phyloP scores from a whole-genome alignment of 768 basidiomycete species.

The Sutorius australiensis region DNA sequence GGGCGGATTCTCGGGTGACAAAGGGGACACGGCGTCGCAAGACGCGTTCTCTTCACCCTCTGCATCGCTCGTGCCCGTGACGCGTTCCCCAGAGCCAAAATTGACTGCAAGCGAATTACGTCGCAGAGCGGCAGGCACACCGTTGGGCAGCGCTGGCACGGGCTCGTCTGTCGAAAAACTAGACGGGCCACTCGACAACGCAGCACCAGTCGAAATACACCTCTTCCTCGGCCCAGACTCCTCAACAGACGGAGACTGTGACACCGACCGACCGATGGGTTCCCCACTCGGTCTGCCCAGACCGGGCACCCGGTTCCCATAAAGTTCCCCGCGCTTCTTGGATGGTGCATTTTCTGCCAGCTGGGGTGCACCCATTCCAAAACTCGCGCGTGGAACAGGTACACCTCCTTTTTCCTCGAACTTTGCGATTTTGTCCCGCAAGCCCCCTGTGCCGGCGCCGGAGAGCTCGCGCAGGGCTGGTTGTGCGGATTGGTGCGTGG shows the following conservation, averaged over 20 bases:
- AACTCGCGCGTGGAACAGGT: slow-evolving; percentile 71
- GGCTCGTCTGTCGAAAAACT: slow-evolving; percentile 18
- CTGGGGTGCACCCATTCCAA: slow-evolving; percentile 66
- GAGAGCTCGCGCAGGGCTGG: slow-evolving; percentile 30
- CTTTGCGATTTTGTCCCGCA: slow-evolving; percentile 71
- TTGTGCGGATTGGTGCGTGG: slow-evolving; percentile 32
- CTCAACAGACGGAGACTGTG: slow-evolving; percentile 13
- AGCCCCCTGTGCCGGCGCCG: slow-evolving; percentile 27
- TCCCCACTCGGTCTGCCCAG: slow-evolving; percentile 23
- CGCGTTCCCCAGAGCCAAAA: slow-evolving; percentile 22
- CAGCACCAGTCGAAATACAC: slow-evolving; percentile 27
- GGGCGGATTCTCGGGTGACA: slow-evolving; percentile 9
- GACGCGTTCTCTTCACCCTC: background rate
- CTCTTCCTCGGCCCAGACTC: slow-evolving; percentile 25
- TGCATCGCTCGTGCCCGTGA: slow-evolving; percentile 12
- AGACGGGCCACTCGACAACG: slow-evolving; percentile 14
- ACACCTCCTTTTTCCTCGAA: slow-evolving; percentile 77
- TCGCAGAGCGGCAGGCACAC: slow-evolving; percentile 6
- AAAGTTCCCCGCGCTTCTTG: slow-evolving; percentile 61
- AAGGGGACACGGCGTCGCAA: slow-evolving; percentile 5
- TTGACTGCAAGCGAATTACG: slow-evolving; percentile 30
- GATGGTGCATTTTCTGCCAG: slow-evolving; percentile 41
- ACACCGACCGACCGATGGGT: slow-evolving; percentile 17
- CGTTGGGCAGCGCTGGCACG: slow-evolving; percentile 24
- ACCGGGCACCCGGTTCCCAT: slow-evolving; percentile 63